Percentiles rank a stretch among this genome's conserved stretches.
phyloP scores from a whole-genome alignment of 179 eudicot species.

The Spinacia oleracea region DNA sequence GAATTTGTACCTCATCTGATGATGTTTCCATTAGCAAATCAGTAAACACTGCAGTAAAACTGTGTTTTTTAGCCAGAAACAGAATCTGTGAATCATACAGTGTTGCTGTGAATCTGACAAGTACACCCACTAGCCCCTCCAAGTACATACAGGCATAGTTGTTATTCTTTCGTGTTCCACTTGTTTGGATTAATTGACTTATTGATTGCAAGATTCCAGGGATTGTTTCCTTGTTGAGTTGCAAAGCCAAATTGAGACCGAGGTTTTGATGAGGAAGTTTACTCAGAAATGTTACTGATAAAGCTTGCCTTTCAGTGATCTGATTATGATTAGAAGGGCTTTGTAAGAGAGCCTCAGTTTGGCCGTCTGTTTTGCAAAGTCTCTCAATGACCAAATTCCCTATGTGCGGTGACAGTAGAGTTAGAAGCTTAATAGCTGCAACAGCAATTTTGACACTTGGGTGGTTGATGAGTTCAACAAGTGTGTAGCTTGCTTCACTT shows the following conservation, averaged over 20 bases:
- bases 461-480: constrained; percentile 61
- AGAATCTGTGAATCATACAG: constrained; percentile 63
- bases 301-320: constrained; percentile 67
- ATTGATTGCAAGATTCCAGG: constrained; percentile 47
- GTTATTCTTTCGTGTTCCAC: constrained; percentile 60
- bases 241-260: constrained; percentile 62
- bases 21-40: constrained; percentile 54
- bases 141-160: constrained; percentile 50
- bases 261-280: constrained; percentile 77
- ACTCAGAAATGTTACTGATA: constrained; percentile 64
- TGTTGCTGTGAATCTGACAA: constrained; percentile 79
- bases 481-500: constrained; percentile 63
- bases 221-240: constrained; percentile 44
- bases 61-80: constrained; percentile 44
- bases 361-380: constrained; percentile 64
- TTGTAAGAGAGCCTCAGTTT: constrained; percentile 63
- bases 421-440: constrained; percentile 57
- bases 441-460: constrained; percentile 64
- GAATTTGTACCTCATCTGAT: constrained; percentile 61
- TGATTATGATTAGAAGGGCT: constrained; percentile 39
- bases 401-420: constrained; percentile 58
- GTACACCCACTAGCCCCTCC: constrained; percentile 83
- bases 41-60: constrained; percentile 56
- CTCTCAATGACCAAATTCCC: constrained; percentile 70
- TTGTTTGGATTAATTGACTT: constrained; percentile 46